Evolutionary conservation across 2,329 filamentous ascomycete species (phyloP), one percentile per base, ranked within the genome.

Genomic region (Xylaria arbuscula): DNA sequence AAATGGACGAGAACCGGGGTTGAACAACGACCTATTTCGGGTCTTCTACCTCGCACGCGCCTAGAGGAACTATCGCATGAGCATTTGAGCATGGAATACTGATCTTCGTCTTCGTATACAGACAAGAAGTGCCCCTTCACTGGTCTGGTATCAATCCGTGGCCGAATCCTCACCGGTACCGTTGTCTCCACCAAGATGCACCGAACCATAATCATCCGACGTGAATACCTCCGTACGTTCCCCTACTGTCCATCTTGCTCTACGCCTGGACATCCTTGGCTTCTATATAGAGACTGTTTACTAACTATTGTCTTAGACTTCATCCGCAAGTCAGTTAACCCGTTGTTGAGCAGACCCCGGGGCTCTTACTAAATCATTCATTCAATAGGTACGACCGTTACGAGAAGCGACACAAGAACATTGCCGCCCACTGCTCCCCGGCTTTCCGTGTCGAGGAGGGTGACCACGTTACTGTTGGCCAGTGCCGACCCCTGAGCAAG

Each of bases 101-200:
- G 60, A 61, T 66, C 1, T 36, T 57, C 11, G 19, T 70, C 66
- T 36, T 59, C 11, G 19, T 69, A 66, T 75, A 80, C 82, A 97
- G 96, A 99, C 92, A 99, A 99, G 93, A 99, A 99, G 90, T 99
- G 96, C 92, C 96, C 96, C 78, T 99, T 99, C 92, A 97, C 94
- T 79, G 97, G 97, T 84, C 89, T 95, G 84, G 94, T 99, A 84
- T 98, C 96, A 77, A 99, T 99, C 89, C 96, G 96, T 88, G 96
- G 96, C 86, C 95, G 96, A 95, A 99, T 99, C 90, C 89, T 99
- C 78, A 98, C 95, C 83, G 96, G 96, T 82, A 98, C 94, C 83
- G 96, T 99, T 82, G 92, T 98, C 82, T 98, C 95, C 80, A 99
- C 96, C 87, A 99, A 99, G 93, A 99, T 99, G 96, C 96, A 99